Evolutionary conservation across 225 moss, liverwort and hornwort species (phyloP), one percentile per base, ranked within the genome.

Genomic region (Straminergon stramineum): DNA sequence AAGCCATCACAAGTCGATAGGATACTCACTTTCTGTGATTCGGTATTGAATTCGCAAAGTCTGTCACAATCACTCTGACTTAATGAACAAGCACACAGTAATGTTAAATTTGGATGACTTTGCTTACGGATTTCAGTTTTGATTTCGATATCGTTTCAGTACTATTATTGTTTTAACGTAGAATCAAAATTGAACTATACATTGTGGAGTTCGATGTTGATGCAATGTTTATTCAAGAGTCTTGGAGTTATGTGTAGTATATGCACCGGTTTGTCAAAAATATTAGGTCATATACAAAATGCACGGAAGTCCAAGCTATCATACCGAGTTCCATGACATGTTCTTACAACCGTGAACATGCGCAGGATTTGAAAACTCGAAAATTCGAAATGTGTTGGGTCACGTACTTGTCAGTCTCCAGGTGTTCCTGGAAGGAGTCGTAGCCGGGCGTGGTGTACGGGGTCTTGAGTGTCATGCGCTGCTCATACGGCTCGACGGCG

Each of bases 381-480:
- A 65, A 23, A 39, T 20, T 63, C 6, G 51, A 65, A 83, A 83
- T 65, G 65, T 26, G 32, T 45, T 35, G 31, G 73, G 12, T n/a
- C 61, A 61, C 87, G 87, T 81, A 92, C 92, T 89, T 84, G 62
- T 70, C 77, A 34, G 45, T 62, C 30, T 84, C 87, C 45, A 84
- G 62, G n/a, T 87, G 71, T 78, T 78, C 82, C 12, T 15, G n/a
- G 17, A 78, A 69, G 13, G 83, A 60, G 21, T 89, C 83, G 63
- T 56, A 51, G 53, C 84, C 79, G 31, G n/a, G 63, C 26, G 81
- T 60, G 10, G 85, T 85, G 81, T 85, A 91, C n/a, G 85, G 92
- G 69, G 91, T 85, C 85, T 87, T 92, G 62, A 81, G 87, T 51
- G 74, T 28, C 82, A 66, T 45, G 48, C 90, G 82, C 43, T 87